phyloP scores from a whole-genome alignment of 768 basidiomycete species.

The Hygrocybe punicea region DNA sequence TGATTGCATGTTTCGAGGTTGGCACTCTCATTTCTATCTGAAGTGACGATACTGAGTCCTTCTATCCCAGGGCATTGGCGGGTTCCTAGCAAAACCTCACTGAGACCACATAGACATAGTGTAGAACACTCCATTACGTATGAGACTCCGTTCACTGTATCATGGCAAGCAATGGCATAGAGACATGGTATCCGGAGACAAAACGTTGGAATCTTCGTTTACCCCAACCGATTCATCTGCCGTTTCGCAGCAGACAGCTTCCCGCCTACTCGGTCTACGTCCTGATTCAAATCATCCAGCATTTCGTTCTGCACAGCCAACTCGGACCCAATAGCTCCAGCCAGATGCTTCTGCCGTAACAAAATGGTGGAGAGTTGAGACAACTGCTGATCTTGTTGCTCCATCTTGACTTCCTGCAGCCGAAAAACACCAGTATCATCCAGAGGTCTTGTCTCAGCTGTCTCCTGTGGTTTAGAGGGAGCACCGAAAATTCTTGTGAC shows the following conservation, averaged over 20 bases:
- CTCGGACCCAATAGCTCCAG: conserved; percentile 81
- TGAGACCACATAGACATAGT: conserved; percentile 20
- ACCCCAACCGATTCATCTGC: conserved; percentile 77
- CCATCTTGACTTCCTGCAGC: conserved; percentile 76
- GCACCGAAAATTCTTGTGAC: conserved; percentile 79
- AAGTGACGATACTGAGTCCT: conserved; percentile 8
- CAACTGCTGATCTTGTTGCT: conserved; percentile 82
- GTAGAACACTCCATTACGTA: neutral
- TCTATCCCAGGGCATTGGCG: conserved; percentile 55
- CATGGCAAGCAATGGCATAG: too few relatives aligned
- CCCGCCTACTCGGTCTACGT: conserved; percentile 72
- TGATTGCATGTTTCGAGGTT: conserved; percentile 96
- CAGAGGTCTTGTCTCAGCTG: conserved; percentile 79
- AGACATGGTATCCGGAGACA: too few relatives aligned
- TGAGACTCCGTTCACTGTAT: neutral
- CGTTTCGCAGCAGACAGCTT: conserved; percentile 80
- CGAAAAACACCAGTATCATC: conserved; percentile 78
- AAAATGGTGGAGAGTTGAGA: conserved; percentile 76
- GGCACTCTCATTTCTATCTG: conserved; percentile 20
- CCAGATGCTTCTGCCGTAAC: conserved; percentile 79
- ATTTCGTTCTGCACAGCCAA: conserved; percentile 81
- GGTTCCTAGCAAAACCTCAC: conserved; percentile 42
- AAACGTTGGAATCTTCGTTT: conserved; percentile 9
- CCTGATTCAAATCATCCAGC: conserved; percentile 71
- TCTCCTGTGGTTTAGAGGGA: conserved; percentile 62